Conservation (phyloP, 139 green algal genomes). For the Mychonastes homosphaera region DNA sequence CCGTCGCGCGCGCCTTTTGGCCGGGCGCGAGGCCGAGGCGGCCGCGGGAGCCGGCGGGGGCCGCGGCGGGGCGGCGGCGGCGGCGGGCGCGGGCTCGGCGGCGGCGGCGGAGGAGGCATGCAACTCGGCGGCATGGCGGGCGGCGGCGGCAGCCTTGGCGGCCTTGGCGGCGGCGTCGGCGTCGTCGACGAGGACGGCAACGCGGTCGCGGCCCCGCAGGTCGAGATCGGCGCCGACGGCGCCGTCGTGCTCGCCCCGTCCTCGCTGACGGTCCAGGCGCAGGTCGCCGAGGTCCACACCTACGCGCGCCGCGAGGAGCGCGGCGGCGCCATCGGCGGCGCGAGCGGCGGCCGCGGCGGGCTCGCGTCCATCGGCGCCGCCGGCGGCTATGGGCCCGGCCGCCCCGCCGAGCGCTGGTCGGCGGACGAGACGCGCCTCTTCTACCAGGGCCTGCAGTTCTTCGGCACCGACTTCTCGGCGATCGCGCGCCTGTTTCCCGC, state of each 20-base stretch:
- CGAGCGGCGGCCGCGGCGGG: constrained; percentile 28
- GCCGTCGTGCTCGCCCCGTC: constrained; percentile 36
- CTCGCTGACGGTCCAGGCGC: constrained; percentile 45
- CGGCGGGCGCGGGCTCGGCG: too few species aligned
- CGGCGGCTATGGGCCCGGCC: constrained; percentile 32
- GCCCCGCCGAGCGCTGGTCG: constrained; percentile 40
- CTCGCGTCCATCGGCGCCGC: constrained; percentile 36
- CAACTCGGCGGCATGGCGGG: too few species aligned
- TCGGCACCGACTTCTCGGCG: constrained; percentile 69
- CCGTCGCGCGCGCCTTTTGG: too few species aligned
- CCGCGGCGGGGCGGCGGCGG: too few species aligned
- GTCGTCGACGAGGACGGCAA: too few species aligned
- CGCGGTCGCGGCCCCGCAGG: constrained; percentile 25
- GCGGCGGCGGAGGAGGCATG: too few species aligned
- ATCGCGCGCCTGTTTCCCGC: constrained; percentile 29
- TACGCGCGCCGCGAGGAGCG: constrained; percentile 20
- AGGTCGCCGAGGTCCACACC: constrained; percentile 22
- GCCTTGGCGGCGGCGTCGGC: too few species aligned
- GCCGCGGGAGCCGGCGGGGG: too few species aligned
- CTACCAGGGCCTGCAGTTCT: constrained; percentile 49
- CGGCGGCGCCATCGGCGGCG: constrained; percentile 22
- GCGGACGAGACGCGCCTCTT: constrained; percentile 57
- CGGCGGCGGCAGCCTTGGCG: too few species aligned
- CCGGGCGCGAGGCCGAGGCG: too few species aligned
- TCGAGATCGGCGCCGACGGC: constrained; percentile 36